Evolutionary conservation across 2,329 filamentous ascomycete species (phyloP).

Genomic region (Microascus cirrosus): DNA sequence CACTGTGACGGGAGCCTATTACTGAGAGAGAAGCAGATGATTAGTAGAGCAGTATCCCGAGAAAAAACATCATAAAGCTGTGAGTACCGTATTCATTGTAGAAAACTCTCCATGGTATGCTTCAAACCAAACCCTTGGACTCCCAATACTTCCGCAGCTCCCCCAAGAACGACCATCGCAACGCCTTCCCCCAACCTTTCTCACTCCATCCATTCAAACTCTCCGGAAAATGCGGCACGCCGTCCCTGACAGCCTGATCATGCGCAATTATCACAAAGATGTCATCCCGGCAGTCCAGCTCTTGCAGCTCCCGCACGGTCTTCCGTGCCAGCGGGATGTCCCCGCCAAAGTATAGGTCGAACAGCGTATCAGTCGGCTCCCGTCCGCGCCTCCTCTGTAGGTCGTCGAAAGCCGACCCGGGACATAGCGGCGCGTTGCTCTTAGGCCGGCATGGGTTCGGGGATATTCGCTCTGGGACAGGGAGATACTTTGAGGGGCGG

Average conservation of each 20-base stretch:
- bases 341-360: slow-evolving; percentile 12
- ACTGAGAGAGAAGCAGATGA: too few species aligned
- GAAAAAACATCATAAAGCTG: too few species aligned
- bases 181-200: slow-evolving; percentile 12
- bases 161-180: slow-evolving; percentile 11
- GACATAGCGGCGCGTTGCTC: slow-evolving; percentile 7
- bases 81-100: not conserved
- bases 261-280: slow-evolving; percentile 15
- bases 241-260: slow-evolving; percentile 10
- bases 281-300: slow-evolving; percentile 12
- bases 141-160: slow-evolving; percentile 10
- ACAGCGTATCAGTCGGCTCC: slow-evolving; percentile 11
- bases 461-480: slow-evolving; percentile 18
- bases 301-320: slow-evolving; percentile 7
- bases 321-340: slow-evolving; percentile 11
- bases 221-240: slow-evolving; percentile 12
- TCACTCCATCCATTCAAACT: slow-evolving; percentile 13
- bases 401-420: slow-evolving; percentile 10
- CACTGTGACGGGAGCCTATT: too few species aligned
- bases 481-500: slow-evolving; percentile 20
- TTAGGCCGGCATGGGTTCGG: slow-evolving; percentile 10
- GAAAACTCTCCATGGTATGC: too few species aligned
- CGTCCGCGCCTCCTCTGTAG: slow-evolving; percentile 12
- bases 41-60: too few species aligned
- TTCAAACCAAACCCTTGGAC: slow-evolving; percentile 1